Conservation (phyloP, 1,284 basidiomycete species). For the Melampsora larici-populina region DNA sequence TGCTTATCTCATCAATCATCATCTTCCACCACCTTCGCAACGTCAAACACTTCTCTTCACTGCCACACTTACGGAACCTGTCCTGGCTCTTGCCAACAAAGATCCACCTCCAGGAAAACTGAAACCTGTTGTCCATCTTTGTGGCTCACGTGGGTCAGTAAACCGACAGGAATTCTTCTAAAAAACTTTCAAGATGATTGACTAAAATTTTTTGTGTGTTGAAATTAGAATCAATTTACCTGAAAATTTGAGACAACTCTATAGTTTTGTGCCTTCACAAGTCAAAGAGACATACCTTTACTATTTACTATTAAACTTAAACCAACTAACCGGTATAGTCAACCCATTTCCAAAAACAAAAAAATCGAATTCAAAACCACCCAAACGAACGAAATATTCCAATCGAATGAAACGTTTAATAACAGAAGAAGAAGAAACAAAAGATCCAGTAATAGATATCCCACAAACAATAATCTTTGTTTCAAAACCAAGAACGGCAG, state of each 20-base stretch:
- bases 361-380: constrained; percentile 45
- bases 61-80: constrained; percentile 83
- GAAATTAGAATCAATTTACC: constrained; percentile 70
- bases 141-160: constrained; percentile 66
- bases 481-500: constrained; percentile 77
- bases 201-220: constrained; percentile 21
- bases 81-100: constrained; percentile 73
- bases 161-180: constrained; percentile 21
- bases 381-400: constrained; percentile 39
- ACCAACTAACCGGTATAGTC: constrained; percentile 47
- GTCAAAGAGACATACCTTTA: constrained; percentile 90
- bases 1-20: constrained; percentile 67
- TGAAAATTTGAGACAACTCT: constrained; percentile 81
- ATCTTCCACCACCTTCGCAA: constrained; percentile 66
- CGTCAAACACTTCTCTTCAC: constrained; percentile 96
- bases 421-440: constrained; percentile 56
- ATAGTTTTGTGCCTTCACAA: constrained; percentile 90
- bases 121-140: constrained; percentile 81
- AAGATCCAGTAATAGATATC: constrained; percentile 59
- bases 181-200: constrained; percentile 3
- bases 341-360: constrained; percentile 50
- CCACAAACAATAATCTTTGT: constrained; percentile 95
- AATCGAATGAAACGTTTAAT: constrained; percentile 50
- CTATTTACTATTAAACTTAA: constrained; percentile 75
- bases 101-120: constrained; percentile 75